phyloP scores from a whole-genome alignment of 179 eudicot species.

The Drosera spatulata region DNA sequence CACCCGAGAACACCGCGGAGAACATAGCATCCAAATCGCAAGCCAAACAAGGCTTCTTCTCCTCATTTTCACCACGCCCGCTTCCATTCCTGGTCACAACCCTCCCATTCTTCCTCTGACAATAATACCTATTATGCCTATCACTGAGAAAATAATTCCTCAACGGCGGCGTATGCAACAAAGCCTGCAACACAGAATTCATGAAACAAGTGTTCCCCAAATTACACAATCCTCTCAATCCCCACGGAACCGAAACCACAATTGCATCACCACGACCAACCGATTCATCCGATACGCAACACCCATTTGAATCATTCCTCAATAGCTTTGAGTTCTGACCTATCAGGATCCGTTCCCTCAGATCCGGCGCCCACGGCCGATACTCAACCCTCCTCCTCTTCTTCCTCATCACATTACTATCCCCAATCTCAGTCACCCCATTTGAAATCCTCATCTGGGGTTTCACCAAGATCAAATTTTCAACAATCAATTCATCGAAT shows the following conservation, averaged over 20 bases:
- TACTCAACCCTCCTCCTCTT: slow-evolving; percentile 59
- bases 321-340: slow-evolving; percentile 21
- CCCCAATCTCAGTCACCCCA: too few species aligned
- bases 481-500: slow-evolving; percentile 34
- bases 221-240: slow-evolving; percentile 58
- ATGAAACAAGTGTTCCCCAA: slow-evolving; percentile 70
- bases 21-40: slow-evolving; percentile 66
- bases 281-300: slow-evolving; percentile 6
- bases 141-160: slow-evolving; percentile 65
- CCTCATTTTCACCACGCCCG: slow-evolving; percentile 13
- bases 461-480: slow-evolving; percentile 17
- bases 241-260: slow-evolving; percentile 30
- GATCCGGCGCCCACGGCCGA: slow-evolving; percentile 44
- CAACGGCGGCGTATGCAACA: slow-evolving; percentile 66
- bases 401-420: too few species aligned
- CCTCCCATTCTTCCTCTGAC: slow-evolving; percentile 21
- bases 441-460: slow-evolving; percentile 2
- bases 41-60: slow-evolving; percentile 43
- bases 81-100: background rate
- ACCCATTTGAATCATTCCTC: background rate
- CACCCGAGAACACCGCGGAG: slow-evolving; percentile 51
- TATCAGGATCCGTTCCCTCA: slow-evolving; percentile 23
- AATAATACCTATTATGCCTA: slow-evolving; percentile 40
- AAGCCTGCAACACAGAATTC: slow-evolving; percentile 72
- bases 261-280: too few species aligned